Base-by-base conservation (phyloP, 345 rosid species). In the Populus alba region DNA sequence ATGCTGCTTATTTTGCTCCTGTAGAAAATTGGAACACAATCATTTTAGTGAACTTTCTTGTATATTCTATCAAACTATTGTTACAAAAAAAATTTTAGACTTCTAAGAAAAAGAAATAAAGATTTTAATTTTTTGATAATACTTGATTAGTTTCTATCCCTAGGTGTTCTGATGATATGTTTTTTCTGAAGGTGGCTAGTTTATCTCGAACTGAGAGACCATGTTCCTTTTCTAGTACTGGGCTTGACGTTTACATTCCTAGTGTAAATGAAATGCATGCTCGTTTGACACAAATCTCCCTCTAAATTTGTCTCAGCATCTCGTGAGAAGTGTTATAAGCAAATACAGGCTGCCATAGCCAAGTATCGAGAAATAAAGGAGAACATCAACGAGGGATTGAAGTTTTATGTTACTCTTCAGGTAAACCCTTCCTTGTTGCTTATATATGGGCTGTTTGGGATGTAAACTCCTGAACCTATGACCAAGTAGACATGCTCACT, bases 381-480 rank as follows among this genome's bases (percentile, higher is more conserved):
- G 74, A 96, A 96, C 80, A 87, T 96, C 79, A 96, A 91, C 38
- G 98, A 96, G 83, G 99, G 99, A 35, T 81, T 96, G 86, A 96
- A 96, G 86, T 96, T 96, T 85, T 96, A 96, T 82, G 94, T 94
- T 66, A 96, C 97, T 25, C 99, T 96, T 85, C 99, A 94, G 89
- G 99, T 95, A 73, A 85, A 61, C 47, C 7, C 37, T 75, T n/a
- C 41, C 65, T 15, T 62, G 57, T 70, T 71, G 78, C 65, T 70
- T 16, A 6, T 45, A 35, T 51, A 16, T 66, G 11, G 35, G 41
- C 12, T 71, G 16, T 79, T 55, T 8, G 37, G 13, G 66, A 59
- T 45, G 11, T 18, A 5, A 73, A 22, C 29, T 71, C 16, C 55
- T 49, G 16, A 11, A 33, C 38, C 45, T 75, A 23, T 13, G 29